Conservation (phyloP, 2,329 filamentous ascomycete genomes). For the Teratosphaeria pseudoeucalypti region DNA sequence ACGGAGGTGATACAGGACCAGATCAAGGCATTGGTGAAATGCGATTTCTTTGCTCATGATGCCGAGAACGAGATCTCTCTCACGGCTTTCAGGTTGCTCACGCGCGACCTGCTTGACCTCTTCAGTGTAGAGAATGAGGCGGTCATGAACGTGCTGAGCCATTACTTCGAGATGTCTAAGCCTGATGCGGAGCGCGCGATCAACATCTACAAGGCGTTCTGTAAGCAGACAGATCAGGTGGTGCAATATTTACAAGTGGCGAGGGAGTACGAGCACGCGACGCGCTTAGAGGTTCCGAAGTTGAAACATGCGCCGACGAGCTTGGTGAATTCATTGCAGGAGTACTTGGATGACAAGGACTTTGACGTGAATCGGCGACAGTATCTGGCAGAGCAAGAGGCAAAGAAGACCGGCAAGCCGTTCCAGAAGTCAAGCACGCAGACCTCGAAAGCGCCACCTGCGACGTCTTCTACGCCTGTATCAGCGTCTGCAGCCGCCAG, state of each 20-base stretch:
- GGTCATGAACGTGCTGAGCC: conserved; percentile 89
- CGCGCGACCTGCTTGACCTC: conserved; percentile 76
- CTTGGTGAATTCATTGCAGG: conserved; percentile 76
- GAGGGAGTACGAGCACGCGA: conserved; percentile 83
- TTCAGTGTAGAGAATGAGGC: conserved; percentile 96
- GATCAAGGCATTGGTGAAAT: conserved; percentile 74
- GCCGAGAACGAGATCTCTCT: conserved; percentile 94
- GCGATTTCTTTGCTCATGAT: conserved; percentile 79
- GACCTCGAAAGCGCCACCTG: conserved; percentile 25
- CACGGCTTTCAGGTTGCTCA: conserved; percentile 83
- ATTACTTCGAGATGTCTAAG: conserved; percentile 97
- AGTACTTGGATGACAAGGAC: conserved; percentile 88
- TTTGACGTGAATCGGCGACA: conserved; percentile 90
- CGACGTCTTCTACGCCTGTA: conserved; percentile 28
- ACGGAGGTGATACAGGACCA: conserved; percentile 85
- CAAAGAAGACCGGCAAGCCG: conserved; percentile 41
- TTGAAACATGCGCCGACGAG: conserved; percentile 95
- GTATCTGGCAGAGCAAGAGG: conserved; percentile 79
- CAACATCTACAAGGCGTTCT: conserved; percentile 84
- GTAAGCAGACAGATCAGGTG: conserved; percentile 82
- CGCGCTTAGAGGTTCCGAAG: conserved; percentile 87
- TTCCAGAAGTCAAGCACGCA: conserved; percentile 23
- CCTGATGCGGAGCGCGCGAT: conserved; percentile 86
- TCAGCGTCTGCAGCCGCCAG: background rate
- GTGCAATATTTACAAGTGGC: conserved; percentile 83